Conservation (phyloP, 257 asterid genomes). For the Lantana camara region DNA sequence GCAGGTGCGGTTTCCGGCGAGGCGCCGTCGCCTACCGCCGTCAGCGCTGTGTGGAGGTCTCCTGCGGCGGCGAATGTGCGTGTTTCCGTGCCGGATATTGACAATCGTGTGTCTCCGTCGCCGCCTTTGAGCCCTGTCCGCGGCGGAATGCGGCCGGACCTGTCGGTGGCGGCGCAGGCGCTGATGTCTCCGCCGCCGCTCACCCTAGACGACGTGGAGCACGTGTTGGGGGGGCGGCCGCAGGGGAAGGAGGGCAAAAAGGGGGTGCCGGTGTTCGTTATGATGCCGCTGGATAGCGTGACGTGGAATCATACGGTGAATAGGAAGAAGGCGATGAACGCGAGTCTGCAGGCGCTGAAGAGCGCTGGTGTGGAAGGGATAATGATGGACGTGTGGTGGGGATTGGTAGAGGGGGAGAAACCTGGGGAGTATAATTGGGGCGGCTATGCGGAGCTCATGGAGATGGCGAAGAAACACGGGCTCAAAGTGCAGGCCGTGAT, state of each 20-base stretch:
- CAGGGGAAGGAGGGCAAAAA: constrained; percentile 31
- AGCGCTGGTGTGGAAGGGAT: constrained; percentile 96
- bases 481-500: constrained; percentile 96
- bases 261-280: constrained; percentile 93
- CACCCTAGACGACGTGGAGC: constrained; percentile 30
- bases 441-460: constrained; percentile 81
- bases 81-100: constrained; percentile 51
- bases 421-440: constrained; percentile 91
- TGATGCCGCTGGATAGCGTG: constrained; percentile 99
- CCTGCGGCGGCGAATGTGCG: constrained; percentile 53
- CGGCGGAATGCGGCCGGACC: constrained; percentile 57
- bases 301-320: constrained; percentile 82
- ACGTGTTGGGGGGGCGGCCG: constrained; percentile 25
- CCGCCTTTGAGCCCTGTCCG: constrained; percentile 77
- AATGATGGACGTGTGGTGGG: constrained; percentile 99
- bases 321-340: constrained; percentile 93
- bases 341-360: constrained; percentile 92
- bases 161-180: constrained; percentile 84
- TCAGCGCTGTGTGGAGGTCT: constrained; percentile 66
- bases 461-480: constrained; percentile 92
- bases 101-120: constrained; percentile 68
- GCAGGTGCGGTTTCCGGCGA: constrained; percentile 42
- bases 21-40: constrained; percentile 42
- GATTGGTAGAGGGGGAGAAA: constrained; percentile 79
- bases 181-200: constrained; percentile 39